Evolutionary conservation across 148 eudicot genomes (phyloP), one percentile per base, ranked within the genome.

Genomic region (Silene uniflora): DNA sequence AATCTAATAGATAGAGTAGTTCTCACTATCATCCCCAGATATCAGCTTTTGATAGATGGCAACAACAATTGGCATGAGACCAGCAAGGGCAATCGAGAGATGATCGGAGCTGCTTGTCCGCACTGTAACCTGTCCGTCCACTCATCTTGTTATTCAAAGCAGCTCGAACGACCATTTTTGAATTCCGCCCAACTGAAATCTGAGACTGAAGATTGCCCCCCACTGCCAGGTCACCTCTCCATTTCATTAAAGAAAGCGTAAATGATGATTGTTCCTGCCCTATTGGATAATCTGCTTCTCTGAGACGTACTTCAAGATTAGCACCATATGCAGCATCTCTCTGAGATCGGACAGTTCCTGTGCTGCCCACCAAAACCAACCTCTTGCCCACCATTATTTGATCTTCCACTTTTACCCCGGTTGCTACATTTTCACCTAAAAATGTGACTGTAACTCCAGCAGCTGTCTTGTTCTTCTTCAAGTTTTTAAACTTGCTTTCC

Each of bases 101-200:
- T 88, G 87, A 49, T 95, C 99, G 4, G 99, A 92, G 76, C 90
- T 92, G 88, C 97, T 95, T 23, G 96, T 95, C 83, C 84, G 86
- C 79, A 89, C 89, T 3, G 90, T 87, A 39, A 95, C 79, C 90
- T 92, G 93, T 32, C 99, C 99, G 93, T 32, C 99, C 99, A 73
- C 90, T 95, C n/a, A 84, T 81, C 87, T 95, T 95, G 78, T 92
- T 95, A 81, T 95, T 95, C 62, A 95, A 81, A 17, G 92, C 92
- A 46, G 89, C 89, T 16, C 96, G 86, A 72, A 95, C 84, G 13
- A 88, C 88, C 83, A 92, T 87, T 83, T 95, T 95, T 3, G 99
- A 89, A 62, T 81, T 86, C 17, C 94, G 83, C 16, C 99, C 99
- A 27, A 89, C 75, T 1, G 92, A 80, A 69, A 95, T 77, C 82